These are phyloP conservation scores for Bonia amplexicaulis DNA, from an alignment of 176 grass and related monocot species.

Conservation along the genomic window DNA sequence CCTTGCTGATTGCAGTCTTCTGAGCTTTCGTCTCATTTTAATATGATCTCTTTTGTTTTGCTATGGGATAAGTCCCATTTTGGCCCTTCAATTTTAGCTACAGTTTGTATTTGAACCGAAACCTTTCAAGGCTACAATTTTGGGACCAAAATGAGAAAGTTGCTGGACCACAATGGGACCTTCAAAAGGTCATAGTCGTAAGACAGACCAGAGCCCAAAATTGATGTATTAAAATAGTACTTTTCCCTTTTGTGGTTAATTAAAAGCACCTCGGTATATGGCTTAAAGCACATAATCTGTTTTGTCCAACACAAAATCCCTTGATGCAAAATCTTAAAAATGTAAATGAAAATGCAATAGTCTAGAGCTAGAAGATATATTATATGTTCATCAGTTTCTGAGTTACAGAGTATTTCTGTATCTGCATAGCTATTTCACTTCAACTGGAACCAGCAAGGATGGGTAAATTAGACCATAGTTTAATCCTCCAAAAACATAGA, in stretches of 20 bases:
- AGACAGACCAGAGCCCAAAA: neutral
- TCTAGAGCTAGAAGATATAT: neutral
- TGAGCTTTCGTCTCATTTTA: neutral
- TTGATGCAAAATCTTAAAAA: neutral
- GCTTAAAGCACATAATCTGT: neutral
- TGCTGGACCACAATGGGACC: neutral
- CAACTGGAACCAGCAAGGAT: neutral
- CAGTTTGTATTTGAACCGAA: neutral
- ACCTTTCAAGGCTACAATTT: neutral
- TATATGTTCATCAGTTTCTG: neutral
- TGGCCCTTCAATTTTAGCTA: neutral
- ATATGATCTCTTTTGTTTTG: conserved; percentile 9
- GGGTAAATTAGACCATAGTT: neutral
- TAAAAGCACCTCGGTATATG: neutral
- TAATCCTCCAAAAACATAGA: conserved; percentile 13
- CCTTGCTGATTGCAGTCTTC: neutral
- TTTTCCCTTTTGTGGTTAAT: neutral
- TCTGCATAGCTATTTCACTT: conserved; percentile 21
- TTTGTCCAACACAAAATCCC: neutral
- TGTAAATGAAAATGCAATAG: neutral
- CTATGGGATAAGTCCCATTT: neutral
- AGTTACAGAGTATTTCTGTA: conserved; percentile 4
- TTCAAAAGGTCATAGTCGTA: neutral
- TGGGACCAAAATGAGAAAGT: neutral
- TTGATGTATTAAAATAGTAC: neutral